Evolutionary conservation across 306 rosid species (phyloP), one percentile per base, ranked within the genome.

Genomic region (Castanea sativa): DNA sequence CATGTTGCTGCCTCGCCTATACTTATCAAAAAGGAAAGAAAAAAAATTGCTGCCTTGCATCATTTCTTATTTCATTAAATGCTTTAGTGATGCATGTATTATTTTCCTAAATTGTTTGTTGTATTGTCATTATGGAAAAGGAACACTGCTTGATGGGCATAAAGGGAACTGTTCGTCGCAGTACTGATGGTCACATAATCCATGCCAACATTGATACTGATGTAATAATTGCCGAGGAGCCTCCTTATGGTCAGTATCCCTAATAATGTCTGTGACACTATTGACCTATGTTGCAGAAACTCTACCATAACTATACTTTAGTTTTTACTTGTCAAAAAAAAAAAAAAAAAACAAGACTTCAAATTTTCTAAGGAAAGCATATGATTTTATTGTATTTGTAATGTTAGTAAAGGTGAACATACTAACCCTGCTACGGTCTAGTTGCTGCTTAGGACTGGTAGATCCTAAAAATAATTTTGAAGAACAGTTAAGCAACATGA

Each of bases 71-170:
- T 58, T 25, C 56, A 71, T 71, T 61, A 67, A 55, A 8, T 58
- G 52, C 49, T 43, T 53, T 7, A 53, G 35, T n/a, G 69, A 69
- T 38, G 30, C 43, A 21, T 52, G 23, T 45, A 11, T 33, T 30
- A 23, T 32, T 60, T 49, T 32, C 73, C 65, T 83, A 29, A 80
- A 30, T 57, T 45, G 25, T 69, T 61, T 78, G 53, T 23, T 79
- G 5, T 74, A 45, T 72, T 83, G 35, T 56, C 77, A 57, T 45
- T 80, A 56, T 73, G 77, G 59, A 80, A 70, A 87, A 96, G 99
- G 99, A 96, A 81, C 99, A 96, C 79, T 96, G 99, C 92, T 89
- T 96, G 89, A 96, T 96, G 99, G 99, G 99, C 74, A 96, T 96
- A 84, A 96, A 96, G 79, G 99, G 99, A 85, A 93, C 99, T 0